These are phyloP conservation scores for Triticum dicoccoides DNA, from an alignment of 176 grass and related monocot genomes.

Conservation along the genomic window DNA sequence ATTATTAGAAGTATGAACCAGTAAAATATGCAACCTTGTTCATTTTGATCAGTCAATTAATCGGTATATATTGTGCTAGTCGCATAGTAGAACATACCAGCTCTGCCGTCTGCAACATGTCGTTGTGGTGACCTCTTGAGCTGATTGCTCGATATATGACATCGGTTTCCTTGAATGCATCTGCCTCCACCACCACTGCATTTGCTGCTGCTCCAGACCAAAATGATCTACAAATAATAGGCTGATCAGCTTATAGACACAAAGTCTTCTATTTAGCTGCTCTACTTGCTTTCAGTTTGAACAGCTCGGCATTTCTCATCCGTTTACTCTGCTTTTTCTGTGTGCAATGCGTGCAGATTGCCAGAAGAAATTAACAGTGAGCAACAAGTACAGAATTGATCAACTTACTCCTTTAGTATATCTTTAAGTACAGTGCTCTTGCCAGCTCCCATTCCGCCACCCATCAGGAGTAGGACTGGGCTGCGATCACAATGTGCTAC, in stretches of 20 bases:
- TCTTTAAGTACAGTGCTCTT: slow-evolving; percentile 97
- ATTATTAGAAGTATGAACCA: neutral
- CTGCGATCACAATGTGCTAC: slow-evolving; percentile 69
- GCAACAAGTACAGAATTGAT: neutral
- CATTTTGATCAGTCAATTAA: neutral
- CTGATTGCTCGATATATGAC: slow-evolving; percentile 88
- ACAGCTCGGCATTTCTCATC: neutral
- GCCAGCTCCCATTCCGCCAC: slow-evolving; percentile 94
- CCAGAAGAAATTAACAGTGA: neutral
- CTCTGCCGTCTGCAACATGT: slow-evolving; percentile 89
- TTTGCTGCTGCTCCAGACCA: slow-evolving; percentile 71
- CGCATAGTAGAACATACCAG: slow-evolving; percentile 36
- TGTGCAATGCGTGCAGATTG: neutral
- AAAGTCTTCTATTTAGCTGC: neutral
- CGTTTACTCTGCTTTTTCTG: neutral
- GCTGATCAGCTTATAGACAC: neutral
- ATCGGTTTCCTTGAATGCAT: slow-evolving; percentile 87
- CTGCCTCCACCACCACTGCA: slow-evolving; percentile 89
- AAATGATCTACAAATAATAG: slow-evolving; percentile 58
- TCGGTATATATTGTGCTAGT: neutral
- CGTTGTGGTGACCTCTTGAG: slow-evolving; percentile 90
- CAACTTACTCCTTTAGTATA: slow-evolving; percentile 80
- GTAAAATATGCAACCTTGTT: neutral
- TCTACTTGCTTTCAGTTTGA: neutral
- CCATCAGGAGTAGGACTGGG: slow-evolving; percentile 88